Evolutionary conservation across 305 asterid species (phyloP).

Genomic region (Withania somnifera): DNA sequence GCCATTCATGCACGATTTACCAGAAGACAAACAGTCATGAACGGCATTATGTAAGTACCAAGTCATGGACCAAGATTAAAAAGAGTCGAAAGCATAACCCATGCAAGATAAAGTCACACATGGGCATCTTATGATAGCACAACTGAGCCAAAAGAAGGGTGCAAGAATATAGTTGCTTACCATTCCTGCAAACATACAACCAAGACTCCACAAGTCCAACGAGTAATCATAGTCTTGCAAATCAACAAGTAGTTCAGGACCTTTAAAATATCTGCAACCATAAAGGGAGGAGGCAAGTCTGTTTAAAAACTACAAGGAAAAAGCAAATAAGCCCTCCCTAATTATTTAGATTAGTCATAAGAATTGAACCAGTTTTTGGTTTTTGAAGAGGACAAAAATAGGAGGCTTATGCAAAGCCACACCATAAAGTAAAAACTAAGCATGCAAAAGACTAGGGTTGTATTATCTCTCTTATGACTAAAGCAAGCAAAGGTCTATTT

Average conservation of each 20-base stretch:
- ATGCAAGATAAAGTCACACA: background rate
- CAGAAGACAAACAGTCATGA: constrained; percentile 12
- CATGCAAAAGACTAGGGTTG: background rate
- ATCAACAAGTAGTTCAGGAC: constrained; percentile 22
- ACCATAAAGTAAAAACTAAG: no score
- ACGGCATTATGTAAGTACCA: constrained; percentile 3
- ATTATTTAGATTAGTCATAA: background rate
- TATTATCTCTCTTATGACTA: background rate
- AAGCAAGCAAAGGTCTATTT: background rate
- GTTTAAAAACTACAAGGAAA: background rate
- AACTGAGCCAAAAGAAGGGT: background rate
- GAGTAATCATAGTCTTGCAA: constrained; percentile 20
- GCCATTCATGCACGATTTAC: constrained; percentile 20
- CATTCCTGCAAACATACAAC: constrained; percentile 24
- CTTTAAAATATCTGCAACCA: constrained; percentile 17
- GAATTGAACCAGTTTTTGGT: no score
- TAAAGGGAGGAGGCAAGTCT: background rate
- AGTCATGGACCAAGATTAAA: background rate
- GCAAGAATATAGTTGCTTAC: background rate
- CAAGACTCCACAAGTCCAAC: constrained; percentile 22
- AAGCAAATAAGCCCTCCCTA: background rate
- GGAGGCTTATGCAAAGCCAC: no score
- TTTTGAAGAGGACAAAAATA: background rate
- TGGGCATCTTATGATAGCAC: background rate
- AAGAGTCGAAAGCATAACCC: background rate